Evolutionary conservation across 192 early-diverging fungal species (phyloP).

Genomic region (Diversispora eburnea): DNA sequence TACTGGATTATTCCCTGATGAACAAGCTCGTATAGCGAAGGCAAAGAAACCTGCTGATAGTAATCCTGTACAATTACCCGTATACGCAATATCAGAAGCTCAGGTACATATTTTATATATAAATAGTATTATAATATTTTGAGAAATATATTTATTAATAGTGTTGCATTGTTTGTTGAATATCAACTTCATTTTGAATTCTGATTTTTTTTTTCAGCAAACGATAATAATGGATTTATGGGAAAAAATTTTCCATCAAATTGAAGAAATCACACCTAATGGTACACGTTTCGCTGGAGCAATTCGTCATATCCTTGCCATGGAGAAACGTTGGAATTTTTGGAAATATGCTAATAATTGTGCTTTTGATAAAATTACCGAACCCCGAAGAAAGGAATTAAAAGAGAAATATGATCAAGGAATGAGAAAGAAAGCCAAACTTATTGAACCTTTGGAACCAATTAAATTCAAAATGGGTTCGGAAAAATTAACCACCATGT

Average conservation of each 20-base stretch:
- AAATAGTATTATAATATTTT: no score
- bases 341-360: slow-evolving; percentile 27
- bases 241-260: not conserved
- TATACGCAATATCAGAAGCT: not conserved
- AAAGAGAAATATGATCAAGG: not conserved
- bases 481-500: not conserved
- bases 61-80: not conserved
- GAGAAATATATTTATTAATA: no score
- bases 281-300: not conserved
- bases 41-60: not conserved
- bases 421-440: not conserved
- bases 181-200: not conserved
- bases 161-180: no score
- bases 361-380: not conserved
- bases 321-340: slow-evolving; percentile 16
- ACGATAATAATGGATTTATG: slow-evolving; percentile 1
- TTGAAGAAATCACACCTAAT: not conserved
- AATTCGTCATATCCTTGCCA: slow-evolving; percentile 1
- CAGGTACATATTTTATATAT: not conserved
- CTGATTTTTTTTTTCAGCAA: slow-evolving; percentile 1
- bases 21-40: not conserved
- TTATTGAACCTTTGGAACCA: slow-evolving; percentile 1
- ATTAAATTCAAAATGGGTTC: not conserved
- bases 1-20: not conserved
- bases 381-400: not conserved